Percentiles rank a stretch among this genome's conserved stretches.
These are phyloP conservation scores for Chlorokybus atmophyticus DNA, from an alignment of 139 green algal species.

Conservation along the genomic window DNA sequence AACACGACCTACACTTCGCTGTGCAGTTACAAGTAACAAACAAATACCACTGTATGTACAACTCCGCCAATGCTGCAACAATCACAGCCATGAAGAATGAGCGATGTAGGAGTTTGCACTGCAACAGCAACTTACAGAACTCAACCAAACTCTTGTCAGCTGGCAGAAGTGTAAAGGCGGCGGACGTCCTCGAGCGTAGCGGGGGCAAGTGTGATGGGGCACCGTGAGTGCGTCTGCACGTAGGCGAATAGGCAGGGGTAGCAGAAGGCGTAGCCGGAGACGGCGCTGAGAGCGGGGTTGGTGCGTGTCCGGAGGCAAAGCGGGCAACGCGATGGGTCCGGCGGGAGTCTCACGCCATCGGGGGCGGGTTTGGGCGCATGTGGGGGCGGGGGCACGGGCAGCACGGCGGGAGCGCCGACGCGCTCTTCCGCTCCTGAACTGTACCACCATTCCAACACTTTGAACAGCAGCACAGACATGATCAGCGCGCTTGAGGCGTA, in stretches of 20 bases:
- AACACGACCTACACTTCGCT: no score
- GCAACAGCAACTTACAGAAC: no score
- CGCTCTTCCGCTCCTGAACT: constrained; percentile 58
- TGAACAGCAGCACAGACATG: constrained; percentile 19
- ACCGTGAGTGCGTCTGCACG: no score
- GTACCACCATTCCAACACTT: constrained; percentile 84
- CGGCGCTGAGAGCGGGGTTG: constrained; percentile 63
- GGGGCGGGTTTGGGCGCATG: constrained; percentile 17
- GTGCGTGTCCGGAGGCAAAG: constrained; percentile 51
- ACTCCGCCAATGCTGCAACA: no score
- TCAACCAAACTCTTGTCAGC: no score
- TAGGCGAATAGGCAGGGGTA: constrained; percentile 70
- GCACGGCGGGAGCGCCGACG: constrained; percentile 32
- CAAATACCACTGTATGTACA: no score
- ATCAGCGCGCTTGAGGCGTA: constrained; percentile 15
- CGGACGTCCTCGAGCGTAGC: no score
- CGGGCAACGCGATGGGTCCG: constrained; percentile 49
- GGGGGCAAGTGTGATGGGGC: no score
- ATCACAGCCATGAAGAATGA: no score
- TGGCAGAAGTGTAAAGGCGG: no score
- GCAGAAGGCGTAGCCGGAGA: constrained; percentile 79
- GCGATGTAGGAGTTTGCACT: no score
- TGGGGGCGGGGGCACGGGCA: constrained; percentile 33
- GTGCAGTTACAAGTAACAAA: no score
- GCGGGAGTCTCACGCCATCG: constrained; percentile 48